Percentiles rank a stretch among this genome's conserved stretches.
Conservation (phyloP, 306 rosid species). For the Notholithocarpus densiflorus region DNA sequence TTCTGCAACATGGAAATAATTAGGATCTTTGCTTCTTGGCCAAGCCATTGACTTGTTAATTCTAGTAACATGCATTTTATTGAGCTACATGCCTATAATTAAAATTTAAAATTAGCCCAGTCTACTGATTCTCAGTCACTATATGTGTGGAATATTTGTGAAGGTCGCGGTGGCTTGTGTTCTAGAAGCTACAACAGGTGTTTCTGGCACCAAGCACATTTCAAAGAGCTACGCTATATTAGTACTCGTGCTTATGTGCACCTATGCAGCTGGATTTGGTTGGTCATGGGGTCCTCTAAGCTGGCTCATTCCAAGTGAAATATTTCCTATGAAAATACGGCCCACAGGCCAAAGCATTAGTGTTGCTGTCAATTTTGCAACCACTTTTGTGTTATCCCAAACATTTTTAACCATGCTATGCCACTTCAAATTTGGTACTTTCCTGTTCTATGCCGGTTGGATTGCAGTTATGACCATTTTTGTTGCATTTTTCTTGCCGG, state of each 20-base stretch:
- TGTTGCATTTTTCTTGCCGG: constrained; percentile 54
- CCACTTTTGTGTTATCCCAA: constrained; percentile 47
- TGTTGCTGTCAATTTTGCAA: constrained; percentile 41
- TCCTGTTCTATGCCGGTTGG: constrained; percentile 68
- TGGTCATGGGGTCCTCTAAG: constrained; percentile 82
- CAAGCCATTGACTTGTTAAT: too few relatives aligned
- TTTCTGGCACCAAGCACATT: constrained; percentile 37
- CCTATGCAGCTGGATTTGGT: constrained; percentile 66
- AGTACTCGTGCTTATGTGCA: constrained; percentile 49
- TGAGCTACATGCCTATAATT: too few relatives aligned
- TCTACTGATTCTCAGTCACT: too few relatives aligned
- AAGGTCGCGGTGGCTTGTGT: constrained; percentile 54
- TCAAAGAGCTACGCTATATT: constrained; percentile 42
- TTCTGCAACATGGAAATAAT: too few relatives aligned
- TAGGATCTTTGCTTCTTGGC: too few relatives aligned
- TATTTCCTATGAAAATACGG: constrained; percentile 61
- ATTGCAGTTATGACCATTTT: constrained; percentile 54
- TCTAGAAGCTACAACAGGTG: constrained; percentile 43
- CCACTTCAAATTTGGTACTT: constrained; percentile 61
- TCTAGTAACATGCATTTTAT: too few relatives aligned
- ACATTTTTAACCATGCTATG: constrained; percentile 67
- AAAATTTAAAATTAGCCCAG: too few relatives aligned
- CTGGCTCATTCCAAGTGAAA: constrained; percentile 77
- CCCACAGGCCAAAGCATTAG: constrained; percentile 64
- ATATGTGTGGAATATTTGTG: constrained; percentile 19